phyloP scores from a whole-genome alignment of 2,329 filamentous ascomycete genomes.

The Sporothrix mexicana region DNA sequence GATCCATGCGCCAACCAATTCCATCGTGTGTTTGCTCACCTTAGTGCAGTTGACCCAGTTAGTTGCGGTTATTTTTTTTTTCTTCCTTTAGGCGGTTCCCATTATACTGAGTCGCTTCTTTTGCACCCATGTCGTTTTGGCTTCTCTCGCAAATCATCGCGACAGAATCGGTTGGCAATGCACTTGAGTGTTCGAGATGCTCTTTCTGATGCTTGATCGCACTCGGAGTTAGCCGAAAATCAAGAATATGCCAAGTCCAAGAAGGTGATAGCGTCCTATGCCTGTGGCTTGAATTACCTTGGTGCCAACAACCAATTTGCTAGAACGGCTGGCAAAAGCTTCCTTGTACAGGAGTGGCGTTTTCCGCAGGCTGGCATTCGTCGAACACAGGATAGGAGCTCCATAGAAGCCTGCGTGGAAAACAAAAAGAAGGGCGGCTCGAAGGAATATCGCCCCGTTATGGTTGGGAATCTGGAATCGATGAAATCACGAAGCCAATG shows the following conservation, averaged over 20 bases:
- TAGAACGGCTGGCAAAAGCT: conserved; percentile 23
- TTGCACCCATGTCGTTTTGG: not conserved
- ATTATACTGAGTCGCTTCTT: not conserved
- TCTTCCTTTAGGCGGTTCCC: not conserved
- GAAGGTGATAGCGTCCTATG: conserved; percentile 18
- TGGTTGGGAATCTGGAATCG: conserved; percentile 3
- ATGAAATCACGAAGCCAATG: conserved; percentile 23
- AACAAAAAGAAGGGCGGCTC: conserved; percentile 19
- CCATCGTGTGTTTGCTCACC: conserved; percentile 1
- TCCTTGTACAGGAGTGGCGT: conserved; percentile 17
- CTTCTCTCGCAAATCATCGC: conserved; percentile 4
- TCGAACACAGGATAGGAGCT: conserved; percentile 36
- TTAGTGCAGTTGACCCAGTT: not conserved
- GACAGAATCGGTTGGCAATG: not conserved
- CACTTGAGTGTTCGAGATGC: not conserved
- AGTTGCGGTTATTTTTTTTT: not conserved
- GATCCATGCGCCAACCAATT: not conserved
- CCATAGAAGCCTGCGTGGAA: conserved; percentile 41
- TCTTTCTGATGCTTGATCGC: not conserved
- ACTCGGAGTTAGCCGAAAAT: conserved; percentile 34
- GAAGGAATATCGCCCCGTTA: conserved; percentile 19
- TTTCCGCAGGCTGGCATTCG: conserved; percentile 15
- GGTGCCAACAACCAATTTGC: conserved; percentile 3
- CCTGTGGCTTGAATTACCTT: conserved; percentile 21
- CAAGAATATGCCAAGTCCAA: conserved; percentile 10